Evolutionary conservation across 345 rosid genomes (phyloP), one percentile per base, ranked within the genome.

Genomic region (Odontarrhena argentea): DNA sequence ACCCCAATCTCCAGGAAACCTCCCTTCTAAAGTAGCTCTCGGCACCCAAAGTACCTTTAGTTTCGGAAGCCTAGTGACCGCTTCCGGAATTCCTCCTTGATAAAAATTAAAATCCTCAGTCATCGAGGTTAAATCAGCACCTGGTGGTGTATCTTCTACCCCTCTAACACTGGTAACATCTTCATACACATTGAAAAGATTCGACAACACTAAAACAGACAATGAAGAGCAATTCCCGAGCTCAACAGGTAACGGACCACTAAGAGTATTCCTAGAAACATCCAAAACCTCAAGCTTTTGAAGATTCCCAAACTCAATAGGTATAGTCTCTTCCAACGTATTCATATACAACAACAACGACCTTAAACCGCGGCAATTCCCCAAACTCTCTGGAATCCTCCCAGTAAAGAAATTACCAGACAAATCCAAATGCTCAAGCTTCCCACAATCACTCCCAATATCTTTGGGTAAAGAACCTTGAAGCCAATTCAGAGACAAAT

Each of bases 11-110:
- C 75, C 73, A 0, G 85, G 89, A 63, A 89, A 72, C 9, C 61
- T 68, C 58, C 91, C 96, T 72, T 82, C 88, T 12, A 92, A 74
- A 2, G 81, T 86, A 66, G 89, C 86, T 75, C 89, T 78, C 11
- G 96, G 98, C 18, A 85, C 91, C 98, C 98, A 92, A 79, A 92
- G 71, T 56, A 92, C 80, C 81, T 77, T 81, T 65, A 92, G 81
- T 53, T 81, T 85, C 0, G 88, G 87, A 74, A 92, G 92, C 54
- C 64, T 77, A 46, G 86, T 59, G 68, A 92, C 76, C 47, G 70
- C 85, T 49, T 32, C 78, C 0, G 96, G 93, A 54, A 92, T 70
- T 46, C 72, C 87, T 18, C 96, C 98, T 75, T 87, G 88, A 55
- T 73, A 92, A 71, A 74, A 92, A 66, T 92, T 92, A 62, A 77